A percentile compares a stretch with the other conserved stretches of the same genome.
Conservation (phyloP, 108 stramenopile genomes). For the Asterionellopsis glacialis region DNA sequence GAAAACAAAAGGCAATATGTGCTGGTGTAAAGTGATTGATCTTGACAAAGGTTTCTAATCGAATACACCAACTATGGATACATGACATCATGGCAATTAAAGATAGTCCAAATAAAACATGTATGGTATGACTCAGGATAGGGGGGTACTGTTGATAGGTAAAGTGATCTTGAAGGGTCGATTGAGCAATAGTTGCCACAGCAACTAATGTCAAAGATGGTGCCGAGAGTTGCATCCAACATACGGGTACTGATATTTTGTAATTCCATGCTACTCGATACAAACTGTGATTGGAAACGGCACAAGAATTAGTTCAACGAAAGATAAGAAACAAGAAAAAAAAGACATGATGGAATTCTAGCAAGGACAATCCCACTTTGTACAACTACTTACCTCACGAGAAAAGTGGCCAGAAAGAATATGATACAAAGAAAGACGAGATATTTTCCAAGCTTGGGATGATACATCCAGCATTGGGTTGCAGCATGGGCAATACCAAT, state of each 20-base stretch:
- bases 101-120: conserved; percentile 36
- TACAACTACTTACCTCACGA: not conserved
- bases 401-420: conserved; percentile 5
- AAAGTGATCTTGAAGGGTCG: conserved; percentile 30
- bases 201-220: conserved; percentile 45
- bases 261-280: conserved; percentile 44
- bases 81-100: conserved; percentile 45
- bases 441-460: conserved; percentile 36
- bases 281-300: not conserved
- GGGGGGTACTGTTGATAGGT: conserved; percentile 34
- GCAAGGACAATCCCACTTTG: too few relatives aligned
- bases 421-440: conserved; percentile 10
- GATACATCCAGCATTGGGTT: conserved; percentile 52
- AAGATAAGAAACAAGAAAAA: conserved; percentile 6
- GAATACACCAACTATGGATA: conserved; percentile 36
- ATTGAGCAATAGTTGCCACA: conserved; percentile 52
- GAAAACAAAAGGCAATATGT: conserved; percentile 60
- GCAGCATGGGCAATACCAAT: conserved; percentile 55
- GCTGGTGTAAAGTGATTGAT: conserved; percentile 51
- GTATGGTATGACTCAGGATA: not conserved
- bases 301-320: conserved; percentile 13
- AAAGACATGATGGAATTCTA: conserved; percentile 1
- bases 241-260: conserved; percentile 52
- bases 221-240: conserved; percentile 54
- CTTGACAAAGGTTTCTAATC: conserved; percentile 29